These are phyloP conservation scores for Halophytophthora batemanensis DNA, from an alignment of 352 stramenopile species.

Conservation along the genomic window DNA sequence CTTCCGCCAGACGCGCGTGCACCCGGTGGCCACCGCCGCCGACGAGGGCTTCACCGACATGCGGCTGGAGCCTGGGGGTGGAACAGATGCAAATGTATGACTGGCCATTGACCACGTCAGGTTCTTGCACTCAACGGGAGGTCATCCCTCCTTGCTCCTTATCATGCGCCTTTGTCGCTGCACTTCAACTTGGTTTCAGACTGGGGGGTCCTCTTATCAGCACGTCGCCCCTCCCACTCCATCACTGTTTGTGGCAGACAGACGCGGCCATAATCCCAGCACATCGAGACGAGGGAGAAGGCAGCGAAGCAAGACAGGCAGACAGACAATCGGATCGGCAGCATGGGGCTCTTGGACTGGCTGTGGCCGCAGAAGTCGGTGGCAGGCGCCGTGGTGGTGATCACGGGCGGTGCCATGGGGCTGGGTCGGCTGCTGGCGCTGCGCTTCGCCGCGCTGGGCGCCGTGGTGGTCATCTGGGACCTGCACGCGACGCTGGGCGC, in stretches of 20 bases:
- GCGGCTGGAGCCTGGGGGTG: background rate
- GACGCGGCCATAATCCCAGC: background rate
- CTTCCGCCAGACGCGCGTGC: slow-evolving; percentile 29
- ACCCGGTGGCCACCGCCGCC: slow-evolving; percentile 4
- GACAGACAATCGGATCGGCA: background rate
- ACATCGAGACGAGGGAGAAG: too few relatives aligned
- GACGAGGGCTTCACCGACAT: slow-evolving; percentile 1
- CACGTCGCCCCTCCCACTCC: background rate
- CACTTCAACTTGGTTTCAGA: background rate
- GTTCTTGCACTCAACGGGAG: background rate
- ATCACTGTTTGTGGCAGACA: too few relatives aligned
- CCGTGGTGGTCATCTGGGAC: slow-evolving; percentile 40
- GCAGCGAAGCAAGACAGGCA: too few relatives aligned
- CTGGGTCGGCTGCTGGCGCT: slow-evolving; percentile 41
- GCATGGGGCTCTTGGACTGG: slow-evolving; percentile 27
- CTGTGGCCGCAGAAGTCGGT: slow-evolving; percentile 46
- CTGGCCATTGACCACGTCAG: background rate
- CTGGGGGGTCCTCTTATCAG: background rate
- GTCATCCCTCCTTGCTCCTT: background rate
- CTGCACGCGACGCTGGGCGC: slow-evolving; percentile 24
- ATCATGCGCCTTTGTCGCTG: background rate
- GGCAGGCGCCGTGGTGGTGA: slow-evolving; percentile 44
- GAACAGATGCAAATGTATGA: background rate
- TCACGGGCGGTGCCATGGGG: slow-evolving; percentile 56
- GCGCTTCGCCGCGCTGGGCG: slow-evolving; percentile 32